A percentile compares a stretch with the other conserved stretches of the same genome.
Conservation (phyloP, 805 yeast genomes). For the Hanseniaspora meyeri region DNA sequence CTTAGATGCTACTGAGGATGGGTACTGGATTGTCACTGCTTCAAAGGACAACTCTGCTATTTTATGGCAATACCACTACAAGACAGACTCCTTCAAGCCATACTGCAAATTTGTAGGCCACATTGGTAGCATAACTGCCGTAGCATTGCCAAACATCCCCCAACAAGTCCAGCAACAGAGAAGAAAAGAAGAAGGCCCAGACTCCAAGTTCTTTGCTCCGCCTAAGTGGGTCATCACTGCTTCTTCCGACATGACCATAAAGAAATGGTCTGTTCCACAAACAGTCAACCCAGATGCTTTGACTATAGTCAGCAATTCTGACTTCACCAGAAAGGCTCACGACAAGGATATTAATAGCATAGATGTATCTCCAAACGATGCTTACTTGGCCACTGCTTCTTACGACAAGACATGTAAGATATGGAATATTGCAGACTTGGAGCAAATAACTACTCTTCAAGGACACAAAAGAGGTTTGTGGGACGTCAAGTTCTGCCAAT, state of each 20-base stretch:
- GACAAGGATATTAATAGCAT: constrained; percentile 89
- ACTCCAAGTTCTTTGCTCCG: constrained; percentile 15
- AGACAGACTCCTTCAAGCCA: constrained; percentile 29
- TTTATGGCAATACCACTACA: constrained; percentile 59
- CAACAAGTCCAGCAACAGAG: constrained; percentile 14
- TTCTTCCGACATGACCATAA: constrained; percentile 71
- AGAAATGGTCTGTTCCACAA: constrained; percentile 65
- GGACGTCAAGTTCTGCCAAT: constrained; percentile 74
- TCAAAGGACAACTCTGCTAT: constrained; percentile 80
- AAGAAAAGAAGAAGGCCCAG: constrained; percentile 18
- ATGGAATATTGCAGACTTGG: constrained; percentile 82
- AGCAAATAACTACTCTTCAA: constrained; percentile 65
- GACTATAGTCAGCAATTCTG: constrained; percentile 45
- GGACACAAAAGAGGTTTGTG: constrained; percentile 94
- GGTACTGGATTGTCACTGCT: constrained; percentile 82
- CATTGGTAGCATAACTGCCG: constrained; percentile 73
- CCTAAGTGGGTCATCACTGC: constrained; percentile 76
- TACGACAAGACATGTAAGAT: constrained; percentile 85
- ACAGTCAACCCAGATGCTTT: constrained; percentile 17
- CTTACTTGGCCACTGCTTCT: constrained; percentile 80
- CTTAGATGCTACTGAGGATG: constrained; percentile 66
- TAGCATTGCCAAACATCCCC: constrained; percentile 47
- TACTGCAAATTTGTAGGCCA: constrained; percentile 73
- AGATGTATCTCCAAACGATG: constrained; percentile 85
- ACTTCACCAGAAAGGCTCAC: constrained; percentile 88